Base-by-base conservation (phyloP, 257 asterid species). In the Mitragyna speciosa region DNA sequence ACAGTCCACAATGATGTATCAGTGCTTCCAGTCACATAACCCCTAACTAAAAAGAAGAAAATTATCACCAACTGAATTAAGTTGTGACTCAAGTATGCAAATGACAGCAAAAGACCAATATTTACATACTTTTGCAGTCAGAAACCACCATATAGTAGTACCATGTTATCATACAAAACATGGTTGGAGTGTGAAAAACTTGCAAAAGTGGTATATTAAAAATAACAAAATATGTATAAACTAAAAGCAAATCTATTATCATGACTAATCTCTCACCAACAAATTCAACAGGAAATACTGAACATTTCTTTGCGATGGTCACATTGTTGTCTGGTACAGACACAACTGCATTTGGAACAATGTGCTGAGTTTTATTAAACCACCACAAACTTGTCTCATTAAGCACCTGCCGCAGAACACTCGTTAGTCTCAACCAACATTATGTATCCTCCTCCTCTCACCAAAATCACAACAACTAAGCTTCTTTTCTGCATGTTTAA, bases 1-100 rank as follows among this genome's bases (percentile, higher is more conserved):
- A 96, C 97, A 0, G 98, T 92, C 99, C 99, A 96, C 36, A 96
- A 86, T 75, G 99, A 96, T 14, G 99, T 96, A 71, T 96, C 99
- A 59, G 99, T 94, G 86, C 97, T 96, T 79, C 99, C 99, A 6
- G 98, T 96, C 82, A 96, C 90, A 82, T 91, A 94, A 72, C 99
- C 98, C 89, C 99, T 88, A 69, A 92, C 98, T 96, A 79, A 41
- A 76, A 77, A 6, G 80, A 77, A 82, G 61, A 79, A 11, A 76
- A 82, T 59, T 26, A 49, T 80, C 19, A 28, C 14, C 33, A 33
- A 47, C 10, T 63, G 77, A 56, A 45, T 63, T 75, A 68, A 30
- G 48, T 45, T 58, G 28, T 19, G 26, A 45, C n/a, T 31, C 45
- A 51, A 8, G 16, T 33, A 51, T 22, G 77, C 17, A 45, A 47